Percentiles rank a stretch among this genome's conserved stretches.
phyloP scores from a whole-genome alignment of 306 rosid genomes.

The Mimosa bimucronata region DNA sequence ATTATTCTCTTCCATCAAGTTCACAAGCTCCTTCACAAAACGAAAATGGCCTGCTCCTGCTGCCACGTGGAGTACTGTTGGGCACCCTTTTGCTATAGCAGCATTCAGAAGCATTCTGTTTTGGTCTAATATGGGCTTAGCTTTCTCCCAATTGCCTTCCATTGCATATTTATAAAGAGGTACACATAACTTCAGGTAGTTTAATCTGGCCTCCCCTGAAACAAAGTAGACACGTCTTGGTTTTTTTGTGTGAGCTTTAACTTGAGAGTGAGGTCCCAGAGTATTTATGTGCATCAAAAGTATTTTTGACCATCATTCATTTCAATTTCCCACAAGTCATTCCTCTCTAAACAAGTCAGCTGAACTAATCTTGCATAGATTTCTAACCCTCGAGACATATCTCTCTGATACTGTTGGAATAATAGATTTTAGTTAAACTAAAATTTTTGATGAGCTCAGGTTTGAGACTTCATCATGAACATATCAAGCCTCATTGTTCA shows the following conservation, averaged over 20 bases:
- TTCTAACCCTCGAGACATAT: no score
- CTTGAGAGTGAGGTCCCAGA: background rate
- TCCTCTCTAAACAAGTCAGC: no score
- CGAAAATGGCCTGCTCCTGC: conserved; percentile 8
- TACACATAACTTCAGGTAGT: conserved; percentile 31
- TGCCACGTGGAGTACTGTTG: conserved; percentile 43
- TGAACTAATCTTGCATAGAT: no score
- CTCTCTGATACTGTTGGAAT: no score
- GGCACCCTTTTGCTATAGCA: conserved; percentile 25
- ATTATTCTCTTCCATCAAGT: background rate
- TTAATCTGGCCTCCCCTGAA: conserved; percentile 23
- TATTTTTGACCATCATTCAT: background rate
- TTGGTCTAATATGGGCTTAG: background rate
- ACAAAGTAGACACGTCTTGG: background rate
- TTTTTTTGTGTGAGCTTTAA: background rate
- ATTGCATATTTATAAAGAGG: conserved; percentile 43
- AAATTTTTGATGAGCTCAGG: no score
- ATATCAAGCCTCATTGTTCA: no score
- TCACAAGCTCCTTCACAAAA: conserved; percentile 6
- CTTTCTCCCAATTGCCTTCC: conserved; percentile 38
- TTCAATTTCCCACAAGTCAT: no score
- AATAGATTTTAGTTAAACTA: no score
- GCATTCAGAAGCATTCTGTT: conserved; percentile 1
- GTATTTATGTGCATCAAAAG: background rate
- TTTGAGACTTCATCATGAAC: no score